Percentiles rank a stretch among this genome's conserved stretches.
These are phyloP conservation scores for Ogataea populi-albae DNA, from an alignment of 805 yeast genomes.

Conservation along the genomic window DNA sequence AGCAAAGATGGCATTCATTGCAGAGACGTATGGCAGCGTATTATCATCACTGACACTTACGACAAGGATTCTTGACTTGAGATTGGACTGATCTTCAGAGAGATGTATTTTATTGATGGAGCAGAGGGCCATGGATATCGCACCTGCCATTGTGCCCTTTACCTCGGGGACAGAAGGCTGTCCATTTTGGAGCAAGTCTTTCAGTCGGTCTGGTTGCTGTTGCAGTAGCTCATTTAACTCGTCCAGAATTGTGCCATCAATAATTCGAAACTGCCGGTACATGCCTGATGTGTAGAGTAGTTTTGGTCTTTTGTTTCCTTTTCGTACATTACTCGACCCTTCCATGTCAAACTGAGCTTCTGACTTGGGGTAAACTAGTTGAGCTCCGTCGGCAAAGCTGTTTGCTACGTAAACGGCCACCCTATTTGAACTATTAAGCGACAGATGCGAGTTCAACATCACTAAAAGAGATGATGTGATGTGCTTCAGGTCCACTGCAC, in stretches of 20 bases:
- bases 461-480: slow-evolving; percentile 67
- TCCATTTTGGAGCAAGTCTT: slow-evolving; percentile 15
- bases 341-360: slow-evolving; percentile 13
- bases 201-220: slow-evolving; percentile 27
- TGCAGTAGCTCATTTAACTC: slow-evolving; percentile 50
- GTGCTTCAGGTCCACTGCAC: slow-evolving; percentile 49
- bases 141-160: slow-evolving; percentile 64
- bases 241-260: slow-evolving; percentile 69
- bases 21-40: slow-evolving; percentile 80
- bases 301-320: slow-evolving; percentile 7
- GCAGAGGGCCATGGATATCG: slow-evolving; percentile 77
- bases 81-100: slow-evolving; percentile 41
- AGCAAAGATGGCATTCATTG: slow-evolving; percentile 94
- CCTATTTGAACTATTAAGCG: slow-evolving; percentile 78
- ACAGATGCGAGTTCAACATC: slow-evolving; percentile 81
- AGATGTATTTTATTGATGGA: slow-evolving; percentile 68
- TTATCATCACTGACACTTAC: slow-evolving; percentile 70
- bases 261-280: slow-evolving; percentile 79
- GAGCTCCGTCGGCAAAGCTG: slow-evolving; percentile 53
- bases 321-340: slow-evolving; percentile 4
- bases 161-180: slow-evolving; percentile 27
- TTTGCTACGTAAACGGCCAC: slow-evolving; percentile 81
- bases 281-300: slow-evolving; percentile 53
- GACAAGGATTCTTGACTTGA: slow-evolving; percentile 65
- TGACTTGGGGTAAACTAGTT: slow-evolving; percentile 61